phyloP scores from a whole-genome alignment of 208 protist species.

The Jaenimonas drosophilae region DNA sequence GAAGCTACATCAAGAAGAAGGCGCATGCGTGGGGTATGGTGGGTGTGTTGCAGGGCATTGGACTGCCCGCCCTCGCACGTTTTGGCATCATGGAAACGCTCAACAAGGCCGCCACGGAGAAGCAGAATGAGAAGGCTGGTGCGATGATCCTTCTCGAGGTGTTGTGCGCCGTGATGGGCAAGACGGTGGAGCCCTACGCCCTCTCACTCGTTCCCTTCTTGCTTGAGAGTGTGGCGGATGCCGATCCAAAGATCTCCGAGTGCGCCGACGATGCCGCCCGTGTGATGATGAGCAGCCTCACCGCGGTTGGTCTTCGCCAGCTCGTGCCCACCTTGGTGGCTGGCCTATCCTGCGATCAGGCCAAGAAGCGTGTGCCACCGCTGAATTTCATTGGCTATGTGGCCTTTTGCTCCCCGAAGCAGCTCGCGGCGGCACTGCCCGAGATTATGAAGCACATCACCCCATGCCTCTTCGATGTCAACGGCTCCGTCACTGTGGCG shows the following conservation, averaged over 20 bases:
- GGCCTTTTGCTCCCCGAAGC: slow-evolving; percentile 86
- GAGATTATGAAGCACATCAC: slow-evolving; percentile 87
- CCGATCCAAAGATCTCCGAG: slow-evolving; percentile 73
- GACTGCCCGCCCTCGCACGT: slow-evolving; percentile 54
- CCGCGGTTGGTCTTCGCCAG: slow-evolving; percentile 80
- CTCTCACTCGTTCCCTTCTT: slow-evolving; percentile 58
- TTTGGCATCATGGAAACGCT: slow-evolving; percentile 66
- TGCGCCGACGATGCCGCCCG: slow-evolving; percentile 83
- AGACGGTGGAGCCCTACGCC: slow-evolving; percentile 81
- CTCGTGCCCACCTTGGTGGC: slow-evolving; percentile 74
- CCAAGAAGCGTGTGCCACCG: slow-evolving; percentile 74
- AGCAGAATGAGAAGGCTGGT: slow-evolving; percentile 68
- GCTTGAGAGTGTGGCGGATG: slow-evolving; percentile 74
- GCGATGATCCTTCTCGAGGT: slow-evolving; percentile 86
- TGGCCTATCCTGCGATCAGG: slow-evolving; percentile 46
- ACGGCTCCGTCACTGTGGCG: slow-evolving; percentile 69
- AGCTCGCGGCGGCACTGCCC: slow-evolving; percentile 82
- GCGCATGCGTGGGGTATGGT: slow-evolving; percentile 83
- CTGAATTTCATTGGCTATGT: slow-evolving; percentile 89
- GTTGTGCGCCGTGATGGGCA: slow-evolving; percentile 62
- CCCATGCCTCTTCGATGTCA: slow-evolving; percentile 82
- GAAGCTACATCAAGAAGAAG: slow-evolving; percentile 90
- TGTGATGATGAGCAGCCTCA: slow-evolving; percentile 68
- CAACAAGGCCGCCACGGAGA: slow-evolving; percentile 42
- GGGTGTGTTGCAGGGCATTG: slow-evolving; percentile 76